Base-by-base conservation (phyloP, 495 filamentous ascomycete species). In the Daldinia decipiens region DNA sequence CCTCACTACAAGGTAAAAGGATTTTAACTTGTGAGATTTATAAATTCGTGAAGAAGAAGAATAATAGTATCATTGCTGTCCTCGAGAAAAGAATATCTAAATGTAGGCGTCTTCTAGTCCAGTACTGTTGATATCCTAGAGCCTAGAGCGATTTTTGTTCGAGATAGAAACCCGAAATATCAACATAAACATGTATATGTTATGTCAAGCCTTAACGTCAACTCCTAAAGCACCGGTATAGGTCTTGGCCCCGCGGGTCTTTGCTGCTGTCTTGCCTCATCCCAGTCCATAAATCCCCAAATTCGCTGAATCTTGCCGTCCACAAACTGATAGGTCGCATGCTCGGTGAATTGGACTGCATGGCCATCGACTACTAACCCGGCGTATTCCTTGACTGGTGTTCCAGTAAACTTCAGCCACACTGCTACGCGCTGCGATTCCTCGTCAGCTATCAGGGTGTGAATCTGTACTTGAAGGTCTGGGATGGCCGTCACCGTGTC, bases 311-410 rank as follows among this genome's bases (percentile, higher is more conserved):
- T 72, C 17, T 72, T 72, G 8, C 69, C 69, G 15, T 72, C 58
- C 5, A 72, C 59, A 45, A 67, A 67, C 55, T 72, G 69, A 56
- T 72, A 72, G 11, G 69, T 72, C 17, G 69, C 69, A 31, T 72
- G 69, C 29, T 72, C 69, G 31, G 52, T 67, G 59, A 72, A 72
- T 4, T 39, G 45, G 17, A 72, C 69, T 9, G 69, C 3, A 1
- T 36, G 36, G 0, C 69, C 69, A 31, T 67, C 40, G 7, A 53
- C 63, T 11, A 67, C 64, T 6, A 72, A 21, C 32, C 69, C 69
- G 5, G 59, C 69, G 54, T 59, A 72, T 38, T 63, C 63, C 36
- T 47, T 63, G 1, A 67, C 56, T 4, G 69, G 69, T 0, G 69
- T 72, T 12, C 69, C 69, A 2, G 43, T 64, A 17, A 72, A 72